Percentiles rank a stretch among this genome's conserved stretches.
These are phyloP conservation scores for Schwanniomyces etchellsii DNA, from an alignment of 1,139 yeast species.

Conservation along the genomic window DNA sequence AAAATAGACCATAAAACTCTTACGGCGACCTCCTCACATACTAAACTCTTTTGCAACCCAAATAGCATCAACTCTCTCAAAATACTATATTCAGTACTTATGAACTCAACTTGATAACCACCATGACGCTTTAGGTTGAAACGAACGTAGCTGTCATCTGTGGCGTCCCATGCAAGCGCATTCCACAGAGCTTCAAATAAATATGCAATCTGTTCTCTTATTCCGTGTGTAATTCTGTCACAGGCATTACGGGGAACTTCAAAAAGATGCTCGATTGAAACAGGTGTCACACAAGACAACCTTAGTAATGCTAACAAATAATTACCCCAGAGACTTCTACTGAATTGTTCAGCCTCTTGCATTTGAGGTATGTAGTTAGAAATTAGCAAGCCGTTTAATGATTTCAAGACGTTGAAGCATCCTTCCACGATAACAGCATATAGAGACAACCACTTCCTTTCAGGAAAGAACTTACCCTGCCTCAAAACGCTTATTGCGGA, in stretches of 20 bases:
- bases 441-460: conserved; percentile 64
- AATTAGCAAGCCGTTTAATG: conserved; percentile 52
- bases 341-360: conserved; percentile 43
- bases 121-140: conserved; percentile 63
- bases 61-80: conserved; percentile 62
- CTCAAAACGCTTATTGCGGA: conserved; percentile 56
- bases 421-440: conserved; percentile 60
- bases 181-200: conserved; percentile 68
- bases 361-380: conserved; percentile 50
- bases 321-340: conserved; percentile 59
- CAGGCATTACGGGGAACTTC: conserved; percentile 74
- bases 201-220: conserved; percentile 55
- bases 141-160: conserved; percentile 51
- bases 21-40: conserved; percentile 62
- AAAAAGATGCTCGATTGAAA: conserved; percentile 58
- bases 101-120: conserved; percentile 67
- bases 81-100: conserved; percentile 54
- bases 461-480: conserved; percentile 59
- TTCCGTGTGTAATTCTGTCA: conserved; percentile 54
- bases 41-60: conserved; percentile 61
- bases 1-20: conserved; percentile 67
- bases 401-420: conserved; percentile 50
- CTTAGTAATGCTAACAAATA: conserved; percentile 55
- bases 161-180: conserved; percentile 63
- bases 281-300: conserved; percentile 50